These are phyloP conservation scores for Penicillium fimorum DNA, from an alignment of 495 filamentous ascomycete species.

Conservation along the genomic window DNA sequence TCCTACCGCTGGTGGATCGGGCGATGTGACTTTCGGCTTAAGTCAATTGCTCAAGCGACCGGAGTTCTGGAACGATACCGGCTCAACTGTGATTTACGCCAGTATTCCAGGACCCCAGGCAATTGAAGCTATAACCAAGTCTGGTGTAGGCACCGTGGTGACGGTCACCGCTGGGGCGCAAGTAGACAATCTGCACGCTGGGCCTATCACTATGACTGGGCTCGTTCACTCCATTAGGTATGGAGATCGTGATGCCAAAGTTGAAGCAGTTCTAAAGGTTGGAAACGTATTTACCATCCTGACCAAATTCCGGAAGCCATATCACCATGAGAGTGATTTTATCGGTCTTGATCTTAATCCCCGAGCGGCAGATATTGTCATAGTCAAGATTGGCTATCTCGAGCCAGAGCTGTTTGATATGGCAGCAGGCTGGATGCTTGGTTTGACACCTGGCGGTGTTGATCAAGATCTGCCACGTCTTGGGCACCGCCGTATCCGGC, in stretches of 20 bases:
- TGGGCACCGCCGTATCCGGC: conserved; percentile 47
- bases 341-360: conserved; percentile 48
- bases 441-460: conserved; percentile 54
- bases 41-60: conserved; percentile 45
- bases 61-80: conserved; percentile 41
- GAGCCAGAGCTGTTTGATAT: conserved; percentile 57
- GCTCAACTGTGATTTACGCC: conserved; percentile 53
- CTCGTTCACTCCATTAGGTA: conserved; percentile 52
- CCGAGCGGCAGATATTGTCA: conserved; percentile 50
- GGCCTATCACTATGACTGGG: conserved; percentile 54
- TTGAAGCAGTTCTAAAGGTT: conserved; percentile 53
- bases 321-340: conserved; percentile 56
- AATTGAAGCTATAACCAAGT: conserved; percentile 41
- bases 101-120: conserved; percentile 54
- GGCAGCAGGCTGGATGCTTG: conserved; percentile 56
- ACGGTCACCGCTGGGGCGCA: conserved; percentile 56
- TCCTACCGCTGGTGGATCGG: conserved; percentile 55
- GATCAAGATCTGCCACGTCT: conserved; percentile 53
- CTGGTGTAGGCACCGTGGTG: conserved; percentile 50
- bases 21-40: conserved; percentile 56
- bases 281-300: conserved; percentile 56
- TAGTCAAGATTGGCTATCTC: conserved; percentile 61
- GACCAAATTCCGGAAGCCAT: conserved; percentile 56
- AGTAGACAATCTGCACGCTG: conserved; percentile 51
- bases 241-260: conserved; percentile 48